These are phyloP conservation scores for Sphaerobolus stellatus DNA, from an alignment of 1,284 basidiomycete genomes.

Conservation along the genomic window DNA sequence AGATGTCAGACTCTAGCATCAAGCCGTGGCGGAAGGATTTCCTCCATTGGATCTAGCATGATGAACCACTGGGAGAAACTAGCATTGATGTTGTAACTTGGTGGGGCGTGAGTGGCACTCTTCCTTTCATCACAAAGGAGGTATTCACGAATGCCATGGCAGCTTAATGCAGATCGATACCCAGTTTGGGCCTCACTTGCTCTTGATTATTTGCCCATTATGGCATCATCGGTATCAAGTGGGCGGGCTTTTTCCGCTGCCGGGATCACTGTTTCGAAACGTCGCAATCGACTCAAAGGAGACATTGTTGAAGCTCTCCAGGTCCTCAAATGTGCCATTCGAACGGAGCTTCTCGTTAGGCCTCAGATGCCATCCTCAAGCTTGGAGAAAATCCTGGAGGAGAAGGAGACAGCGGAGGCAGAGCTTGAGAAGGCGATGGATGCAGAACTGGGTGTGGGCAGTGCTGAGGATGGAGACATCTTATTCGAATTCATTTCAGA, in stretches of 20 bases:
- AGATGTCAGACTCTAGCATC: too few species aligned
- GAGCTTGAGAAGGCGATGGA: too few species aligned
- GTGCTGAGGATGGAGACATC: too few species aligned
- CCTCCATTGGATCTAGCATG: too few species aligned
- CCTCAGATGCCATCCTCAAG: too few species aligned
- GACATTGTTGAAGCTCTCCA: slow-evolving; percentile 7
- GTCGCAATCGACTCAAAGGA: slow-evolving; percentile 3
- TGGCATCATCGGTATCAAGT: background rate
- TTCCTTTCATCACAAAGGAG: slow-evolving; percentile 16
- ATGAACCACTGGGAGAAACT: too few species aligned
- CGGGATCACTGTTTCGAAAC: background rate
- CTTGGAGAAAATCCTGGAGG: too few species aligned
- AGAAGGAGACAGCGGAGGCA: too few species aligned
- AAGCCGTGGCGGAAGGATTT: too few species aligned
- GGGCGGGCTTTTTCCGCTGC: background rate
- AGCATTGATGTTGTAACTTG: slow-evolving; percentile 27
- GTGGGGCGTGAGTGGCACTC: slow-evolving; percentile 30
- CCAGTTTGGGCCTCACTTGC: slow-evolving; percentile 4
- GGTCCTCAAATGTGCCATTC: slow-evolving; percentile 1
- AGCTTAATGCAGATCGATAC: slow-evolving; percentile 6
- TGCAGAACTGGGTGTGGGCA: too few species aligned
- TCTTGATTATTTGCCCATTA: slow-evolving; percentile 1
- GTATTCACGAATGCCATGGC: too few species aligned
- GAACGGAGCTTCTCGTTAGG: background rate
- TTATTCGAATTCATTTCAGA: too few species aligned